These are phyloP conservation scores for Nicotiana tabacum DNA, from an alignment of 257 asterid species.

Conservation along the genomic window DNA sequence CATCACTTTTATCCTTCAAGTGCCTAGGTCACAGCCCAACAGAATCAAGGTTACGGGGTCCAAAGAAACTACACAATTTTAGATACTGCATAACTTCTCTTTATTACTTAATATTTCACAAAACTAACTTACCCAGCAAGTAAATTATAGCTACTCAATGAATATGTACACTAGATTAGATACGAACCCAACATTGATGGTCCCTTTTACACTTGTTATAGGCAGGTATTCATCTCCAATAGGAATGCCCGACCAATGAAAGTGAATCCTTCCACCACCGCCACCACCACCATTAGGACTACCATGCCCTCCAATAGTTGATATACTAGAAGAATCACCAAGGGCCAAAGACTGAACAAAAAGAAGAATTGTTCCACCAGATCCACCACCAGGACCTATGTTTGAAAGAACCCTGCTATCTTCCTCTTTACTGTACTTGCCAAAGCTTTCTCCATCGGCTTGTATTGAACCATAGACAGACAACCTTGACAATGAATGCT, in stretches of 20 bases:
- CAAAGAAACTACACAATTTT: neutral
- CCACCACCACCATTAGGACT: constrained; percentile 85
- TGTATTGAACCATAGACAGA: constrained; percentile 59
- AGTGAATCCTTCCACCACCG: constrained; percentile 89
- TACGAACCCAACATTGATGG: constrained; percentile 55
- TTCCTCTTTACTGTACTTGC: constrained; percentile 31
- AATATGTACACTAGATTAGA: constrained; percentile 8
- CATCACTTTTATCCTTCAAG: neutral
- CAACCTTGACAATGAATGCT: constrained; percentile 61
- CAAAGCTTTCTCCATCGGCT: constrained; percentile 75
- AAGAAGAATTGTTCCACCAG: constrained; percentile 90
- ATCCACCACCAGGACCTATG: constrained; percentile 81
- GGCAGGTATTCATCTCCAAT: constrained; percentile 71
- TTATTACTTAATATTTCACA: neutral
- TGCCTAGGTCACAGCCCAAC: neutral
- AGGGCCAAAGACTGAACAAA: constrained; percentile 58
- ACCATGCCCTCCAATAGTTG: constrained; percentile 80
- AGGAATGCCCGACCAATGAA: constrained; percentile 80
- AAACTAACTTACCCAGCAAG: neutral
- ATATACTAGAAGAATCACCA: constrained; percentile 43
- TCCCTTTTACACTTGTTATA: constrained; percentile 57
- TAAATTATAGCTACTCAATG: neutral
- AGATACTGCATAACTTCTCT: neutral
- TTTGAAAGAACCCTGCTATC: constrained; percentile 35
- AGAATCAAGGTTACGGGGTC: neutral